Evolutionary conservation across 1,284 basidiomycete genomes (phyloP), one percentile per base, ranked within the genome.

Genomic region (Psilocybe mexicana): DNA sequence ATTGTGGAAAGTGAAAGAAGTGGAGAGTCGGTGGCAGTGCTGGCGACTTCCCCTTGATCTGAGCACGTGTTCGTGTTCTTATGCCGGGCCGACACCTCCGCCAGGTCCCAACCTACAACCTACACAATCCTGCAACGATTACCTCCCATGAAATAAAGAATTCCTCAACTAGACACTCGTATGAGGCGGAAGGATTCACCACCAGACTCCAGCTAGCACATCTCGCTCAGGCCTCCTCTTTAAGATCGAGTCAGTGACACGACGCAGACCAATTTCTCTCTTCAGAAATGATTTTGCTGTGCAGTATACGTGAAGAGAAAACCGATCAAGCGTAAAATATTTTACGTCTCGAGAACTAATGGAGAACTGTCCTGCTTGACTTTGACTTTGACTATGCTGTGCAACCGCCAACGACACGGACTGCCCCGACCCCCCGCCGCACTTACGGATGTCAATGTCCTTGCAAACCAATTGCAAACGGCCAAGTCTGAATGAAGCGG

Each of bases 281-380:
- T 63, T 77, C 18, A 74, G 76, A 6, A 69, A 79, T n/a, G 70
- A 77, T 45, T 79, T 74, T 62, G 77, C 79, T 26, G 73, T 18
- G 18, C 18, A 18, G 18, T 18, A 18, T 18, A n/a, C n/a, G 18
- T 18, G 18, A 18, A 18, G 18, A 18, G 18, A 64, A 66, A 46
- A 62, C 70, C 3, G 69, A 71, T 76, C 75, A 63, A 62, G 69
- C 57, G 36, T 50, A 11, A 8, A 36, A 14, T 26, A 2, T 43
- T n/a, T 43, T 6, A 28, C 45, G 25, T 28, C 28, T 33, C 8
- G 30, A 26, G 26, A 50, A 8, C 30, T 5, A 43, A 18, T 33
- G 7, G 30, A 26, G 26, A 50, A 8, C 30, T 5, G 43, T 40
- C 44, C 52, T 24, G 52, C 33, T 6, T 23, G 10, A n/a, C 25